These are phyloP conservation scores for Crithidia fasciculata DNA, from an alignment of 208 protist genomes.

Conservation along the genomic window DNA sequence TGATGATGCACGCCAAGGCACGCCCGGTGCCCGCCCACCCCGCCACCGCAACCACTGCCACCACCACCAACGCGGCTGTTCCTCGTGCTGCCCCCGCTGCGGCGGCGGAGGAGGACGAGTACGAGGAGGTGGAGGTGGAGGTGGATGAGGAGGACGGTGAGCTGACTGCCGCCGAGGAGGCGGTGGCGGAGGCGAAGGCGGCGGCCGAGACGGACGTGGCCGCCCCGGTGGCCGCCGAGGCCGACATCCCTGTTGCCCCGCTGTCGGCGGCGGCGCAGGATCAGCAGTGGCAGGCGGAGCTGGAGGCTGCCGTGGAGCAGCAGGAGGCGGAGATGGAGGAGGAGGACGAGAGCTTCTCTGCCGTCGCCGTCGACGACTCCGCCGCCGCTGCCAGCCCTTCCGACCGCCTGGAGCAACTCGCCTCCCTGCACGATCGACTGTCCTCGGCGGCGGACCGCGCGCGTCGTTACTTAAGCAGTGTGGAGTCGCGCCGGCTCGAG, in stretches of 20 bases:
- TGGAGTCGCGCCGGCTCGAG: conserved; percentile 31
- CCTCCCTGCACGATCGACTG: conserved; percentile 45
- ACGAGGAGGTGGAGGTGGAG: conserved; percentile 42
- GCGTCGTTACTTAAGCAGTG: conserved; percentile 32
- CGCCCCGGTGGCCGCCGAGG: conserved; percentile 10
- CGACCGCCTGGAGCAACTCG: conserved; percentile 32
- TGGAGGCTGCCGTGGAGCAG: conserved; percentile 37
- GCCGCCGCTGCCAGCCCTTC: conserved; percentile 25
- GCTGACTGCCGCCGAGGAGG: conserved; percentile 20
- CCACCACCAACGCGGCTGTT: no score
- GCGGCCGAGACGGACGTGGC: conserved; percentile 8
- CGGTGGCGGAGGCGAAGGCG: conserved; percentile 10
- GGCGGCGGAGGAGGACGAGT: conserved; percentile 24
- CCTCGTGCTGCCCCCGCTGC: conserved; percentile 9
- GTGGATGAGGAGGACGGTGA: conserved; percentile 36
- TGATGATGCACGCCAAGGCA: conserved; percentile 20
- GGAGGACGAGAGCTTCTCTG: conserved; percentile 25
- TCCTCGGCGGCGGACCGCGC: conserved; percentile 48
- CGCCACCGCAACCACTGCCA: conserved; percentile 1
- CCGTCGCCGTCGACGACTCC: conserved; percentile 19
- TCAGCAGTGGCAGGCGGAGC: conserved; percentile 32
- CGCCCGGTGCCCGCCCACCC: conserved; percentile 2
- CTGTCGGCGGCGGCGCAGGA: conserved; percentile 8
- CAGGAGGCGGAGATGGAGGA: conserved; percentile 34
- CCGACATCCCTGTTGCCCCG: conserved; percentile 11